Evolutionary conservation across 2,329 filamentous ascomycete genomes (phyloP), one percentile per base, ranked within the genome.

Genomic region (Fonsecaea multimorphosa): DNA sequence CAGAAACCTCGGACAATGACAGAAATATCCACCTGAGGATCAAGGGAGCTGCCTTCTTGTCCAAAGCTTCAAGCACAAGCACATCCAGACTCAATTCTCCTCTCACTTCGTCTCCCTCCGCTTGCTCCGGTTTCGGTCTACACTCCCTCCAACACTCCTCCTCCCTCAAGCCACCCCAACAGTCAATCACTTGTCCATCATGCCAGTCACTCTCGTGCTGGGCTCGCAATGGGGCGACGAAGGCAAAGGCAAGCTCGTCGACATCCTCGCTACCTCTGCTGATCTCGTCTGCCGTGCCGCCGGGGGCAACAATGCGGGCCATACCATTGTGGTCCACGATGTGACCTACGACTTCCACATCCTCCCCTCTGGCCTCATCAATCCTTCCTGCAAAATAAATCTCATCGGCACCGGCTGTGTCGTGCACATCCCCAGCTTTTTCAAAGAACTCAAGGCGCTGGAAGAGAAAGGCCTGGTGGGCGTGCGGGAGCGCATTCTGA

Each of bases 281-380:
- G 76, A 76, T 60, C 76, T 82, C 55, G 81, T 80, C 72, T 79
- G 76, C 64, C 77, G 80, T 72, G 78, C 79, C 54, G 80, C 80
- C 61, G 80, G 80, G 70, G 80, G 80, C 60, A 79, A 82, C 72
- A 82, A 82, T 72, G 80, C 80, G 64, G 80, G 80, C 46, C 80
- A 82, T 72, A 82, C 80, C 51, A 82, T 82, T 64, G 80, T 82
- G 60, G 79, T 80, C 70, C 76, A 80, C 63, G 74, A 76, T 55
- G 74, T 79, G 62, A 81, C 79, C 55, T 82, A 81, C 71, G 80
- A 82, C 72, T 82, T 82, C 73, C 80, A 82, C 73, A 81, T 82
- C 64, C 76, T 82, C 32, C 80, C 80, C 46, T 79, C 77, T 29
- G 79, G 78, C 58, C 77, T 82, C 58, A 74, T 82, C 68, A 79